phyloP scores from a whole-genome alignment of 2,329 filamentous ascomycete genomes.

The Hypoxylon sp. region DNA sequence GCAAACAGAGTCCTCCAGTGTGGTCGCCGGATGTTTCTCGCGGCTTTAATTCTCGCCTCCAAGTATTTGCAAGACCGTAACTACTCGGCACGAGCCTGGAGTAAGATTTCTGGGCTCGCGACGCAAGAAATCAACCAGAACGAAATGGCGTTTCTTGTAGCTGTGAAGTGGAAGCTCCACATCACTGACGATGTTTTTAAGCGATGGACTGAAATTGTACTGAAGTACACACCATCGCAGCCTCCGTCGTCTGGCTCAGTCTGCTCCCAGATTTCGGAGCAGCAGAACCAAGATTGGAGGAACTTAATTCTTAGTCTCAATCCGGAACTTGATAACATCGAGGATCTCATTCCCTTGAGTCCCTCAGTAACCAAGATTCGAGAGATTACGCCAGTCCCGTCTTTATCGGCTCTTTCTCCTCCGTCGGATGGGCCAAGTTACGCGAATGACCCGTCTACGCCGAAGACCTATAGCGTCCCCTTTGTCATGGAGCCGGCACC shows the following conservation, averaged over 20 bases:
- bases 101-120: slow-evolving; percentile 97
- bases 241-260: slow-evolving; percentile 66
- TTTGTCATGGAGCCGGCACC: slow-evolving; percentile 65
- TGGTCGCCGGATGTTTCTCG: slow-evolving; percentile 96
- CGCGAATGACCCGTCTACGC: slow-evolving; percentile 57
- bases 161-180: slow-evolving; percentile 95
- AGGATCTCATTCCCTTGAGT: slow-evolving; percentile 61
- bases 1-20: slow-evolving; percentile 88
- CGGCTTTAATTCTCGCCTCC: slow-evolving; percentile 93
- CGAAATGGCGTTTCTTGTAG: slow-evolving; percentile 89
- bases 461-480: slow-evolving; percentile 59
- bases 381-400: slow-evolving; percentile 56
- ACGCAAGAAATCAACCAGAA: slow-evolving; percentile 96
- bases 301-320: slow-evolving; percentile 69
- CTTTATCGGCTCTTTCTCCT: slow-evolving; percentile 61
- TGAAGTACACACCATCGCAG: slow-evolving; percentile 81
- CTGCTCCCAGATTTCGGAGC: slow-evolving; percentile 57
- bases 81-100: slow-evolving; percentile 97
- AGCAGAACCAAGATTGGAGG: slow-evolving; percentile 69
- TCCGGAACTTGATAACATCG: slow-evolving; percentile 70
- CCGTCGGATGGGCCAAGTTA: slow-evolving; percentile 56
- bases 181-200: slow-evolving; percentile 91
- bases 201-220: slow-evolving; percentile 92
- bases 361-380: slow-evolving; percentile 51
- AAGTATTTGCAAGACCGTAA: slow-evolving; percentile 99